Conservation (phyloP, 345 rosid genomes). For the Eucalyptus rudis region DNA sequence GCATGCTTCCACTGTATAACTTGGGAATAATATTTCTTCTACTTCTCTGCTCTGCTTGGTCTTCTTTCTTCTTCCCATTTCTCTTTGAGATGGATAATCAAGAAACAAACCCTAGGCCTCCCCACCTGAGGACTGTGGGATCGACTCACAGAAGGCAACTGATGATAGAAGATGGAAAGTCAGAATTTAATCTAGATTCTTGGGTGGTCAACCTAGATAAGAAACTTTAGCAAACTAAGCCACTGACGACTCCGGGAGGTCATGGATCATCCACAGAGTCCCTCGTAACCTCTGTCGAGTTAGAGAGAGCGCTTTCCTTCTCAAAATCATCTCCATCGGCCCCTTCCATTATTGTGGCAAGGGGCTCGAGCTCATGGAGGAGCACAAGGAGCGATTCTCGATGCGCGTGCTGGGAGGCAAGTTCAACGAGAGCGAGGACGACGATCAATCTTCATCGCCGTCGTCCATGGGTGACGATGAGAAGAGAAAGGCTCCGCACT, state of each 20-base stretch:
- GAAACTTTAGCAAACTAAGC: fast-evolving
- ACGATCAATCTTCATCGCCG: not conserved
- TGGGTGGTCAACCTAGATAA: not conserved
- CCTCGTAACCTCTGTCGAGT: not conserved
- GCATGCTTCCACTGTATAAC: not conserved
- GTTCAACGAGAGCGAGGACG: not conserved
- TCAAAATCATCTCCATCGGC: not conserved
- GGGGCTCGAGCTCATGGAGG: not conserved
- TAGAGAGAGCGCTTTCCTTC: not conserved
- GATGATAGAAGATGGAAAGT: not conserved
- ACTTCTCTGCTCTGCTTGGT: not conserved
- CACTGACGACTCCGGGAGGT: not conserved
- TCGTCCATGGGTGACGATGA: not conserved
- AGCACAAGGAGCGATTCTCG: not conserved
- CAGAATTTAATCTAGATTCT: not conserved
- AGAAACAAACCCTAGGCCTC: not conserved
- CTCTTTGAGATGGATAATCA: not conserved
- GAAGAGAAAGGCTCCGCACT: not conserved
- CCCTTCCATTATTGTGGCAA: not conserved
- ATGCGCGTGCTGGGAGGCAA: not conserved
- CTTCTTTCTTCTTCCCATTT: not conserved
- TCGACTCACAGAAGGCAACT: not conserved
- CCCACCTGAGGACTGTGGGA: not conserved
- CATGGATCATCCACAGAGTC: not conserved
- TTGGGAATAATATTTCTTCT: not conserved